phyloP scores from a whole-genome alignment of 768 basidiomycete genomes.

The Lyophyllum atratum region DNA sequence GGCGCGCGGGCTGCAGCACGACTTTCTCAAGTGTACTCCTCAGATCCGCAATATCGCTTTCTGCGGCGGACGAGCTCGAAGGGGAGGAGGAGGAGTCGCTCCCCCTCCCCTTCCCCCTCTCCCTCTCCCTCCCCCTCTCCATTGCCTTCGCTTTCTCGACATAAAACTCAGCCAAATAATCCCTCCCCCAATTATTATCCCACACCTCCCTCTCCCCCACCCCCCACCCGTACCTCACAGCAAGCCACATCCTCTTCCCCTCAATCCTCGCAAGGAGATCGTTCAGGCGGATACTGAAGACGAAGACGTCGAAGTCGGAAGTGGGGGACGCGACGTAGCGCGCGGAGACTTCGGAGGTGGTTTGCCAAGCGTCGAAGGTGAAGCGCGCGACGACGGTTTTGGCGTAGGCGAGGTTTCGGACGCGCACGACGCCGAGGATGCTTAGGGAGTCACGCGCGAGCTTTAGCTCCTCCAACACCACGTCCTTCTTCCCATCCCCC shows the following conservation, averaged over 20 bases:
- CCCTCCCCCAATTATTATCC: conserved; percentile 85
- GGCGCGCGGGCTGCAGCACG: conserved; percentile 19
- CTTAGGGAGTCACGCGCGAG: conserved; percentile 52
- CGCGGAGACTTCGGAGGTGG: conserved; percentile 89
- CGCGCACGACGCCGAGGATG: conserved; percentile 74
- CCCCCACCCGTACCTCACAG: conserved; percentile 73
- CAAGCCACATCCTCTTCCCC: conserved; percentile 81
- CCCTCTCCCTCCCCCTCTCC: conserved; percentile 26
- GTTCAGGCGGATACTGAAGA: conserved; percentile 73
- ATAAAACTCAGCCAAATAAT: conserved; percentile 78
- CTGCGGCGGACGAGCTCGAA: conserved; percentile 21
- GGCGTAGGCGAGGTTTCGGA: conserved; percentile 84
- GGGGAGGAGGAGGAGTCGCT: conserved; percentile 35
- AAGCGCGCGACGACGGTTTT: conserved; percentile 90
- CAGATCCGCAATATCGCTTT: conserved; percentile 60
- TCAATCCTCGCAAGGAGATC: conserved; percentile 79
- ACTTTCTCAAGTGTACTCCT: conserved; percentile 69
- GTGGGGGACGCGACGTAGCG: conserved; percentile 57
- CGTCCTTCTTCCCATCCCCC: conserved; percentile 28
- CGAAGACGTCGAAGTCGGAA: conserved; percentile 68
- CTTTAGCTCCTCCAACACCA: conserved; percentile 56
- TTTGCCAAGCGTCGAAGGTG: conserved; percentile 95
- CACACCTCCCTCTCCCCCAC: conserved; percentile 79
- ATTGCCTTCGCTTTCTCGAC: conserved; percentile 28
- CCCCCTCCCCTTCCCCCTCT: conserved; percentile 25